Percentiles rank a stretch among this genome's conserved stretches.
phyloP scores from a whole-genome alignment of 2,329 filamentous ascomycete species.

The Penicillium janthinellum region DNA sequence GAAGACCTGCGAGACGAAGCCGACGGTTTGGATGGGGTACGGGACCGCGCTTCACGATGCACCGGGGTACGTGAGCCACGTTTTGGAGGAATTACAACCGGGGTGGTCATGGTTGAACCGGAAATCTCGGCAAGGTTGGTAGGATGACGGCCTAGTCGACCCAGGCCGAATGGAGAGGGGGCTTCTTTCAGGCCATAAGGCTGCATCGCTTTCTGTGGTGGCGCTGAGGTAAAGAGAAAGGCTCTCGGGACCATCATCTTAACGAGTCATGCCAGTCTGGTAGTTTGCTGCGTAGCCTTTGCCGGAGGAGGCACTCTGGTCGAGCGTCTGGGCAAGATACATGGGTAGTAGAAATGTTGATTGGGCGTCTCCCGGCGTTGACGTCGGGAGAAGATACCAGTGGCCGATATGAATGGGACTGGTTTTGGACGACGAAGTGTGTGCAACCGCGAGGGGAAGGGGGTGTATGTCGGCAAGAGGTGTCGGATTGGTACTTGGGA shows the following conservation, averaged over 20 bases:
- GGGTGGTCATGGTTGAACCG: conserved; percentile 30
- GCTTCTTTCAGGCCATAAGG: conserved; percentile 15
- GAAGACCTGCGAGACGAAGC: conserved; percentile 29
- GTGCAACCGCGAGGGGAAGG: neutral
- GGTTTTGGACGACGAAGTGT: neutral
- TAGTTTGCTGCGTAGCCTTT: conserved; percentile 20
- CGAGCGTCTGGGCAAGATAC: conserved; percentile 44
- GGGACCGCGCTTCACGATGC: conserved; percentile 23
- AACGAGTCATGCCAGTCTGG: conserved; percentile 22
- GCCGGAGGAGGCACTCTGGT: conserved; percentile 45
- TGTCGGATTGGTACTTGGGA: conserved; percentile 6
- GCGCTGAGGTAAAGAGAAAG: conserved; percentile 40
- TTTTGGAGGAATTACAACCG: conserved; percentile 42
- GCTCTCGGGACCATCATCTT: conserved; percentile 48
- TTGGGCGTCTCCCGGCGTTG: conserved; percentile 13
- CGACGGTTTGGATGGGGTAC: conserved; percentile 22
- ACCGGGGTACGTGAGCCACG: conserved; percentile 27
- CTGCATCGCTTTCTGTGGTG: conserved; percentile 26
- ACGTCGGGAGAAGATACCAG: conserved; percentile 12
- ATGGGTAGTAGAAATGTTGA: conserved; percentile 31
- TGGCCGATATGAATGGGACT: neutral
- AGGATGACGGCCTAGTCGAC: conserved; percentile 23
- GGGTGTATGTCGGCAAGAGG: conserved; percentile 2
- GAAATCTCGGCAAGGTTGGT: conserved; percentile 8
- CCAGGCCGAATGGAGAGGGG: conserved; percentile 16